These are phyloP conservation scores for Hymenoscyphus occultus DNA, from an alignment of 2,329 filamentous ascomycete genomes.

Conservation along the genomic window DNA sequence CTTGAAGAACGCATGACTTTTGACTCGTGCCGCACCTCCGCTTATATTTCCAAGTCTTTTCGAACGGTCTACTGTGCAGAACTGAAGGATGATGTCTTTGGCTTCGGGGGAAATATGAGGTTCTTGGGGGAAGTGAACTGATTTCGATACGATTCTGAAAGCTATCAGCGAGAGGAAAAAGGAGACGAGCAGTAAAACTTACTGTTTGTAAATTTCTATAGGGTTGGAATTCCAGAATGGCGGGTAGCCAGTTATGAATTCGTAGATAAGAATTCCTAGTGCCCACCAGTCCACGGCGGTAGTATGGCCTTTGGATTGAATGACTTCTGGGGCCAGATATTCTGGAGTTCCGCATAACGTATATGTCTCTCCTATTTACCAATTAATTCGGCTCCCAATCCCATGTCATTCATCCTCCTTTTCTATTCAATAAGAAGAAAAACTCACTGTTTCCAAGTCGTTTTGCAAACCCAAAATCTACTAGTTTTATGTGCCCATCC, in stretches of 20 bases:
- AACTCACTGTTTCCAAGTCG: constrained; percentile 59
- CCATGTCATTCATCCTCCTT: background rate
- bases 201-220: constrained; percentile 83
- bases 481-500: constrained; percentile 76
- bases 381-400: constrained; percentile 18
- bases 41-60: constrained; percentile 75
- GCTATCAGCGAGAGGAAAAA: constrained; percentile 41
- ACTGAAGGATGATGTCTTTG: constrained; percentile 69
- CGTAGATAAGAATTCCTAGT: constrained; percentile 77
- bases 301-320: constrained; percentile 74
- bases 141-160: constrained; percentile 41
- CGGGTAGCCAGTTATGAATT: constrained; percentile 80
- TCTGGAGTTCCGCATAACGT: constrained; percentile 82
- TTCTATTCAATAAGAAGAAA: background rate
- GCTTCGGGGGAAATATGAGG: constrained; percentile 63
- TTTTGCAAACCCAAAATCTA: constrained; percentile 85
- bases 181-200: constrained; percentile 32
- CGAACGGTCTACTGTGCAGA: constrained; percentile 77
- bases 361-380: constrained; percentile 63
- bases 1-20: constrained; percentile 72
- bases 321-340: constrained; percentile 81
- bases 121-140: constrained; percentile 45
- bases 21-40: constrained; percentile 69
- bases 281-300: constrained; percentile 87
- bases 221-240: constrained; percentile 86